Evolutionary conservation across 768 basidiomycete species (phyloP).

Genomic region (Lactifluus hygrophoroides): DNA sequence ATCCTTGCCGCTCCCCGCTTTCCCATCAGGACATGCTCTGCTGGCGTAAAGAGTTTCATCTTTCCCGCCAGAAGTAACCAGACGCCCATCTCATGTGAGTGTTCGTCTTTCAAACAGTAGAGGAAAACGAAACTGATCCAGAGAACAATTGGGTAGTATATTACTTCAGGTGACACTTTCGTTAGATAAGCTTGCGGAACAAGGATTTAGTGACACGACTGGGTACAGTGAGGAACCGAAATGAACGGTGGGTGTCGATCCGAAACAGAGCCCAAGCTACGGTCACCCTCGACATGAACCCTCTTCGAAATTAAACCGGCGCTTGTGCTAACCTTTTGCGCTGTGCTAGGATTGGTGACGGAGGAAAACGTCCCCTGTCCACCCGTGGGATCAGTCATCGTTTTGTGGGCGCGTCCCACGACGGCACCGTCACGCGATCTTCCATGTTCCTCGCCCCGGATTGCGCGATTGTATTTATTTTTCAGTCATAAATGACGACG

Average conservation of each 20-base stretch:
- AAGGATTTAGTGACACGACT: not conserved
- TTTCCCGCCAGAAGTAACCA: not conserved
- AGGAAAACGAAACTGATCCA: no score
- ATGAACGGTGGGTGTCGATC: not conserved
- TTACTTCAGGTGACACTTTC: no score
- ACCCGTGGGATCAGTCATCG: not conserved
- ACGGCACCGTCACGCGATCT: not conserved
- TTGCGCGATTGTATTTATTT: not conserved
- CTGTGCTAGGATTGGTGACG: not conserved
- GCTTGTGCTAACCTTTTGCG: not conserved
- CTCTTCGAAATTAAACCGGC: no score
- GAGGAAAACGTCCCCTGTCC: not conserved
- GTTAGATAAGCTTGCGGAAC: not conserved
- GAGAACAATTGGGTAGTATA: no score
- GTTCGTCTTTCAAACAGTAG: no score
- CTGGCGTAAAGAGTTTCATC: not conserved
- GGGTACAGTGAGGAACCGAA: not conserved
- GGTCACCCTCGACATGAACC: not conserved
- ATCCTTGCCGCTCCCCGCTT: not conserved
- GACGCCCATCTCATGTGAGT: not conserved
- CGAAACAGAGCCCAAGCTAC: not conserved
- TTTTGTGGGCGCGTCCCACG: not conserved
- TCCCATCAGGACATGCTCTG: not conserved
- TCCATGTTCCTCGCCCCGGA: no score
- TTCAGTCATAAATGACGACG: not conserved